These are phyloP conservation scores for Isatis lusitanica DNA, from an alignment of 441 rosid species.

Conservation along the genomic window DNA sequence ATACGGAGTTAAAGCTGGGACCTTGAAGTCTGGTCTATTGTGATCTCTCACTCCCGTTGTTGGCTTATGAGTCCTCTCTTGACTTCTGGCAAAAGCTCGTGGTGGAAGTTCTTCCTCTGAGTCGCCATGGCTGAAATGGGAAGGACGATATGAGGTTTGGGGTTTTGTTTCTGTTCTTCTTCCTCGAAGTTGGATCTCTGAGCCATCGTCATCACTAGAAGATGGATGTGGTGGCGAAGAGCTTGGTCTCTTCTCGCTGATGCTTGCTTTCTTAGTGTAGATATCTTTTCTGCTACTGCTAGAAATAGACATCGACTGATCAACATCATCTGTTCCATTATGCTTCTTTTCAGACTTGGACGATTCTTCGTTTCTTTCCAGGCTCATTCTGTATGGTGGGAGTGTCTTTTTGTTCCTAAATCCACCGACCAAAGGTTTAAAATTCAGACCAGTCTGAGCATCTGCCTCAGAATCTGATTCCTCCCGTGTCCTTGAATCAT, in stretches of 20 bases:
- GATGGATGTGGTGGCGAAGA: slow-evolving; percentile 32
- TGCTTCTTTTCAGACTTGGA: slow-evolving; percentile 41
- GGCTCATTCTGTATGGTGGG: slow-evolving; percentile 48
- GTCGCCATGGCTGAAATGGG: slow-evolving; percentile 39
- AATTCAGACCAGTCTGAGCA: slow-evolving; percentile 49
- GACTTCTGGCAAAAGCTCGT: slow-evolving; percentile 6
- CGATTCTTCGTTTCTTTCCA: slow-evolving; percentile 27
- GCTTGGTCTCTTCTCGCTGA: slow-evolving; percentile 38
- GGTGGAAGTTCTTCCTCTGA: slow-evolving; percentile 25
- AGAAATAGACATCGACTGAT: slow-evolving; percentile 34
- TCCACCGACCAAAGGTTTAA: slow-evolving; percentile 61
- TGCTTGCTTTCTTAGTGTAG: slow-evolving; percentile 31
- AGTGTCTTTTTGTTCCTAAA: slow-evolving; percentile 58
- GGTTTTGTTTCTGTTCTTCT: slow-evolving; percentile 36
- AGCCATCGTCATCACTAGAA: slow-evolving; percentile 43
- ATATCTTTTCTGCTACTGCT: slow-evolving; percentile 37
- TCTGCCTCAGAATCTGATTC: slow-evolving; percentile 39
- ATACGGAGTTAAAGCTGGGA: slow-evolving; percentile 13
- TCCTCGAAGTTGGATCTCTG: slow-evolving; percentile 37
- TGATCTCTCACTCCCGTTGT: slow-evolving; percentile 15
- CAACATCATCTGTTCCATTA: slow-evolving; percentile 24
- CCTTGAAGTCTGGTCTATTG: slow-evolving; percentile 16
- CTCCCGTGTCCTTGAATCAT: slow-evolving; percentile 26
- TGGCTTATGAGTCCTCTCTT: slow-evolving; percentile 29
- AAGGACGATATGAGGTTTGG: slow-evolving; percentile 38